Percentiles rank a stretch among this genome's conserved stretches.
phyloP scores from a whole-genome alignment of 2,329 filamentous ascomycete species.

The Chaetomiaceae sp. region DNA sequence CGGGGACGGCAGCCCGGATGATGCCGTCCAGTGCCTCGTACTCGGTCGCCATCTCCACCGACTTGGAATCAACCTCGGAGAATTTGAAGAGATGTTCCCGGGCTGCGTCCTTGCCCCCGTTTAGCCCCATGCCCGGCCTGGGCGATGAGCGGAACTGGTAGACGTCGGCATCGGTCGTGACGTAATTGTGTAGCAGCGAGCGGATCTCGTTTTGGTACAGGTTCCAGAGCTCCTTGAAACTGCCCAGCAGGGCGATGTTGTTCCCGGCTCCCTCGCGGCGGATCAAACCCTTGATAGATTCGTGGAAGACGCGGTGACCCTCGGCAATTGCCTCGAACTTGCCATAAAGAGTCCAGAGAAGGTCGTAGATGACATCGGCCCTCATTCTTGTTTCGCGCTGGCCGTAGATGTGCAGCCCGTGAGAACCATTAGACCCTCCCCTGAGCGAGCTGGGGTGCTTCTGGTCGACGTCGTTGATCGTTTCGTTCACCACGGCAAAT shows the following conservation, averaged over 20 bases:
- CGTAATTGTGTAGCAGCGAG: constrained; percentile 89
- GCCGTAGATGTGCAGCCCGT: constrained; percentile 59
- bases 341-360: constrained; percentile 87
- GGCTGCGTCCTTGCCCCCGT: constrained; percentile 44
- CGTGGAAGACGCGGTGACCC: constrained; percentile 88
- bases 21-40: constrained; percentile 88
- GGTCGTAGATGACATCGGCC: constrained; percentile 81
- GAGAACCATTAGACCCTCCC: constrained; percentile 48
- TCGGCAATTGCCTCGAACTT: constrained; percentile 98
- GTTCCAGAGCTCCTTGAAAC: constrained; percentile 97
- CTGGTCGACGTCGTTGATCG: constrained; percentile 88
- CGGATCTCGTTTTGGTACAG: constrained; percentile 96
- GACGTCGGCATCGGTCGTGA: constrained; percentile 82
- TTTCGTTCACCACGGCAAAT: constrained; percentile 90
- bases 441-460: constrained; percentile 79
- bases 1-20: constrained; percentile 85
- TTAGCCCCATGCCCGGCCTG: constrained; percentile 41
- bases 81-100: constrained; percentile 76
- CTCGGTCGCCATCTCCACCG: constrained; percentile 72
- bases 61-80: constrained; percentile 76
- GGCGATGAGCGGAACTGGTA: constrained; percentile 58
- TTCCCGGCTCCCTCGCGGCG: constrained; percentile 69
- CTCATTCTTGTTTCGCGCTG: constrained; percentile 70
- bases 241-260: constrained; percentile 65
- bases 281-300: constrained; percentile 81